These are phyloP conservation scores for Microascus cirrosus DNA, from an alignment of 2,329 filamentous ascomycete genomes.

Conservation along the genomic window DNA sequence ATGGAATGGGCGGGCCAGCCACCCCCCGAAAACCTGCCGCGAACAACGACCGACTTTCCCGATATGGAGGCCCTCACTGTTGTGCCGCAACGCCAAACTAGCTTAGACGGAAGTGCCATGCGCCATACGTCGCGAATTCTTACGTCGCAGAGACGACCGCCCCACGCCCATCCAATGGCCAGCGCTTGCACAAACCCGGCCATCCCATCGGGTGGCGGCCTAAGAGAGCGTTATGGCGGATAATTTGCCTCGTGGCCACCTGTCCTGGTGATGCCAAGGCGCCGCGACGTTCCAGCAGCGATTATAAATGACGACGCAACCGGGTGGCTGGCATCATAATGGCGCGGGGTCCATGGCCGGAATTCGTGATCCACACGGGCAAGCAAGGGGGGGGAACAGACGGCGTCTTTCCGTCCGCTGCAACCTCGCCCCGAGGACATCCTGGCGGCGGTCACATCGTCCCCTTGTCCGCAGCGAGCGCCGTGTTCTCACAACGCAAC, in stretches of 20 bases:
- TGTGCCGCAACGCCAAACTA: too few species aligned
- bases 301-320: background rate
- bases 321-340: background rate
- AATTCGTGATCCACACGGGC: background rate
- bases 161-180: background rate
- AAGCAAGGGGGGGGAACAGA: too few species aligned
- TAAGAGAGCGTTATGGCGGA: background rate
- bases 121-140: too few species aligned
- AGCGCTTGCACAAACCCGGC: too few species aligned
- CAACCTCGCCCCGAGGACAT: background rate
- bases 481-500: background rate
- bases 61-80: too few species aligned
- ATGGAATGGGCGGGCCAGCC: background rate
- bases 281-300: background rate
- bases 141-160: background rate
- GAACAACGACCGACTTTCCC: too few species aligned
- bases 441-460: background rate
- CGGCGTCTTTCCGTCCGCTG: background rate
- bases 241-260: background rate
- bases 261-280: background rate
- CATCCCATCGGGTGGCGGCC: background rate
- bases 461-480: background rate
- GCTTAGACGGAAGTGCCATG: background rate
- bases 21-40: too few species aligned
- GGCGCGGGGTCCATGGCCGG: background rate